Conservation (phyloP, 805 yeast genomes). For the Ogataea sp. region DNA sequence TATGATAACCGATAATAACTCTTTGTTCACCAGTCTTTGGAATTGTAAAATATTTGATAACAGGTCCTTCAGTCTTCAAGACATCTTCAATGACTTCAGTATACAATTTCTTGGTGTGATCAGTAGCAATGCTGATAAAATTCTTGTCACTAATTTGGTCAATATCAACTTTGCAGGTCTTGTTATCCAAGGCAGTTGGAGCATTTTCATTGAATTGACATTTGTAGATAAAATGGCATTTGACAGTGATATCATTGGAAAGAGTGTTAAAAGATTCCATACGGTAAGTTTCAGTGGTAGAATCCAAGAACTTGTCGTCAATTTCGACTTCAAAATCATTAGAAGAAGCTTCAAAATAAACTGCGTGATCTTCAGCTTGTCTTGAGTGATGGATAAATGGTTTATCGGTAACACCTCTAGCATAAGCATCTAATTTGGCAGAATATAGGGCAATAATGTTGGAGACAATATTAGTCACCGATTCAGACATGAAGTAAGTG, state of each 20-base stretch:
- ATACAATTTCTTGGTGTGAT: constrained; percentile 72
- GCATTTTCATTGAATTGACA: constrained; percentile 39
- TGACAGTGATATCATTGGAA: constrained; percentile 35
- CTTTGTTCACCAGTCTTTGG: constrained; percentile 79
- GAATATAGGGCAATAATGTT: constrained; percentile 87
- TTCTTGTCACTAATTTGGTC: constrained; percentile 68
- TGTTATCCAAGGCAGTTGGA: constrained; percentile 12
- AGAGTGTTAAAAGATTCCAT: constrained; percentile 72
- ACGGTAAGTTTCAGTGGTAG: constrained; percentile 42
- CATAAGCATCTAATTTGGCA: constrained; percentile 85
- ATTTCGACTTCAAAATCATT: constrained; percentile 61
- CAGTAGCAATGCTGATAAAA: constrained; percentile 69
- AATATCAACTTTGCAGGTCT: constrained; percentile 50
- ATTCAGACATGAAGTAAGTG: constrained; percentile 81
- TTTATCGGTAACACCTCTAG: constrained; percentile 41
- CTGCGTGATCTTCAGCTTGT: constrained; percentile 80
- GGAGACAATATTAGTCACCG: constrained; percentile 69
- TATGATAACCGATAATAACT: constrained; percentile 81
- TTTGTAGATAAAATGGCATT: constrained; percentile 77
- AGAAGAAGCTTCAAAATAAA: constrained; percentile 71
- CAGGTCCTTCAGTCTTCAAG: constrained; percentile 80
- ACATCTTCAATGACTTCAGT: constrained; percentile 63
- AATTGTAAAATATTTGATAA: constrained; percentile 76
- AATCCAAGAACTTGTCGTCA: constrained; percentile 74
- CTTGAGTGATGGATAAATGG: constrained; percentile 72